A percentile compares a stretch with the other conserved stretches of the same genome.
Evolutionary conservation across 345 rosid genomes (phyloP).

Genomic region (Populus tremula): DNA sequence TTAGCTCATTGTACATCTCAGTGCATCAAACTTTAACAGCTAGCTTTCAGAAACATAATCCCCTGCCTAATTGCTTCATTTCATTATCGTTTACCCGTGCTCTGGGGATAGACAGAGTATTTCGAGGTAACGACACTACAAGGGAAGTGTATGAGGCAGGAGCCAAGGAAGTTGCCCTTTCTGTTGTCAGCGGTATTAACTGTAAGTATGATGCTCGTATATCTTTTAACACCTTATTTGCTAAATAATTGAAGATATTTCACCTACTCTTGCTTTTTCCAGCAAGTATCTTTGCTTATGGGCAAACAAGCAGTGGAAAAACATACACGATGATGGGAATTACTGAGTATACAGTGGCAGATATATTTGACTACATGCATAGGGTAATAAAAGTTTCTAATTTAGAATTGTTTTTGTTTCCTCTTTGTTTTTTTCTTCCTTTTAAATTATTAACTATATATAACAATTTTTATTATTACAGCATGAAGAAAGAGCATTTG

Average conservation of each 20-base stretch:
- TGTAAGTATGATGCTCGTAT: slow-evolving; percentile 46
- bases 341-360: slow-evolving; percentile 79
- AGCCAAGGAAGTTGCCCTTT: slow-evolving; percentile 79
- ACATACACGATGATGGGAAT: slow-evolving; percentile 97
- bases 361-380: slow-evolving; percentile 78
- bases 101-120: slow-evolving; percentile 72
- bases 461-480: slow-evolving; percentile 29
- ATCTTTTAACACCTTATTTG: not conserved
- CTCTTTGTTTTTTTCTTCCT: slow-evolving; percentile 12
- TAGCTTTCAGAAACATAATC: not conserved
- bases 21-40: slow-evolving; percentile 15
- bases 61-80: not conserved
- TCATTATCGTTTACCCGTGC: slow-evolving; percentile 14
- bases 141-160: slow-evolving; percentile 81
- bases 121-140: slow-evolving; percentile 77
- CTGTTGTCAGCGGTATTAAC: slow-evolving; percentile 84
- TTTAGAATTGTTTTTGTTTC: slow-evolving; percentile 3
- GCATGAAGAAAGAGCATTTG: slow-evolving; percentile 94
- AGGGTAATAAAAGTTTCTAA: slow-evolving; percentile 47
- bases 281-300: slow-evolving; percentile 98
- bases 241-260: slow-evolving; percentile 1
- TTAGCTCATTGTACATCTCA: not conserved
- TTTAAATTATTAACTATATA: slow-evolving; percentile 5
- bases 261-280: slow-evolving; percentile 18
- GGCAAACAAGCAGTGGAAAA: slow-evolving; percentile 99